Conservation (phyloP, 148 eudicot genomes). For the Silene uniflora region DNA sequence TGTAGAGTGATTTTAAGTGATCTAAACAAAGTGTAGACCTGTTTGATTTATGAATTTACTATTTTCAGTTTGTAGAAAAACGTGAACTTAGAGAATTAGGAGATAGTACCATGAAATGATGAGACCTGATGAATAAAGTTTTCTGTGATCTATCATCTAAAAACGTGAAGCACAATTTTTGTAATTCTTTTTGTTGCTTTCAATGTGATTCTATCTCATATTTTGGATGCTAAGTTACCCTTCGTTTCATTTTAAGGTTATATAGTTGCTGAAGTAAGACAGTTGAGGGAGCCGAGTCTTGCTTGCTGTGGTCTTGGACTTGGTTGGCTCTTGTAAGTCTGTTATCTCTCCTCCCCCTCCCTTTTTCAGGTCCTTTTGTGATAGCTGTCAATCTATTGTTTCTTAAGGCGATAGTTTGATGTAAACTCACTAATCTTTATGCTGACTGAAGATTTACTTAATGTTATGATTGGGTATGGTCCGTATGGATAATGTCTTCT, state of each 20-base stretch:
- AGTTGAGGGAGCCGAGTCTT: conserved; percentile 51
- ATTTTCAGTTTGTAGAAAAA: too few species aligned
- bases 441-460: not conserved
- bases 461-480: not conserved
- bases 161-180: not conserved
- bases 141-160: too few species aligned
- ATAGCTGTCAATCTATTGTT: not conserved
- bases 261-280: conserved; percentile 54
- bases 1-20: too few species aligned
- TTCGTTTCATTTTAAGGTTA: conserved; percentile 43
- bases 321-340: conserved; percentile 88
- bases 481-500: not conserved
- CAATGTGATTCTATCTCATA: not conserved
- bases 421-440: not conserved
- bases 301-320: conserved; percentile 85
- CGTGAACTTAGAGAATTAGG: too few species aligned
- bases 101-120: too few species aligned
- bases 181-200: not conserved
- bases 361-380: not conserved
- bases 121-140: too few species aligned
- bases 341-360: not conserved
- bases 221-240: not conserved
- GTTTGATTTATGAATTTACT: too few species aligned
- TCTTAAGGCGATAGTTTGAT: not conserved
- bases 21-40: too few species aligned